Conservation (phyloP, 169 alveolate species). For the Eimeria praecox region DNA sequence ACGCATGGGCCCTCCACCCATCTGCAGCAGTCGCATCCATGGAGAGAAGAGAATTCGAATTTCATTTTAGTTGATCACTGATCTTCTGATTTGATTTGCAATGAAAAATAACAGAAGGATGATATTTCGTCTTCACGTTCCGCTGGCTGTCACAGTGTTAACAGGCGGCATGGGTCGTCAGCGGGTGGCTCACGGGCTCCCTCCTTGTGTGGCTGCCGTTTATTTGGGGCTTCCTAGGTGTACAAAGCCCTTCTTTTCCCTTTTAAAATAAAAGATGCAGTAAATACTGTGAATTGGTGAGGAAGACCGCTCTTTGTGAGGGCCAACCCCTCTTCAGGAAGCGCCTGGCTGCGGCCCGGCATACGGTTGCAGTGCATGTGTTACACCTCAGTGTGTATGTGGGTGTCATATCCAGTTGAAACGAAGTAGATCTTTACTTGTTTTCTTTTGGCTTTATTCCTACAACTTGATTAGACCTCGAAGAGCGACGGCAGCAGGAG, state of each 20-base stretch:
- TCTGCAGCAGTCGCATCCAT: background rate
- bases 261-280: too few species aligned
- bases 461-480: background rate
- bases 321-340: background rate
- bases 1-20: too few species aligned
- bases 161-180: background rate
- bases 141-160: background rate
- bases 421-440: background rate
- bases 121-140: background rate
- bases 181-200: background rate
- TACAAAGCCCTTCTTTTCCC: too few species aligned
- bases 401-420: background rate
- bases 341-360: conserved; percentile 13
- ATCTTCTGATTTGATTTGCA: too few species aligned
- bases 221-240: background rate
- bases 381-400: background rate
- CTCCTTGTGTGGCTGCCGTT: too few species aligned
- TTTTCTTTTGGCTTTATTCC: background rate
- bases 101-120: background rate
- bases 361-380: background rate
- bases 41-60: too few species aligned
- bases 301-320: background rate
- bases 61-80: too few species aligned
- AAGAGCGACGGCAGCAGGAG: background rate
- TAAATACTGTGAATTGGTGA: background rate